Evolutionary conservation across 2,329 filamentous ascomycete genomes (phyloP).

Genomic region (Calonectria pauciramosa): DNA sequence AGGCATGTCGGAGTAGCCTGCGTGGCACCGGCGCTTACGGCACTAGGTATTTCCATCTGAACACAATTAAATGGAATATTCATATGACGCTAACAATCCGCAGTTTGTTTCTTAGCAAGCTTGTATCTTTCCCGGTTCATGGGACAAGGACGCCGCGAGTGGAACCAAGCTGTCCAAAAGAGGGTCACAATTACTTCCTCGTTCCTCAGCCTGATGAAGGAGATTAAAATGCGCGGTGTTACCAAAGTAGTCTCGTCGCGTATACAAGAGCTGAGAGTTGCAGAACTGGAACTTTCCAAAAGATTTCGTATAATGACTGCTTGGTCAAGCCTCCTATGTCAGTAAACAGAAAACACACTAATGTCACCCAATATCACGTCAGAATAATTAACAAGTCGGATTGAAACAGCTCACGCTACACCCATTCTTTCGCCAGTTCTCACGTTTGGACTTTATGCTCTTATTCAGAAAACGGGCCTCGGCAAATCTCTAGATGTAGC

Average conservation of each 20-base stretch:
- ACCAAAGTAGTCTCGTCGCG: neutral
- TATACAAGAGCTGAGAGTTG: neutral
- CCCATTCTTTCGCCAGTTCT: neutral
- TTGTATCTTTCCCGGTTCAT: neutral
- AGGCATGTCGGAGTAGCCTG: slow-evolving; percentile 53
- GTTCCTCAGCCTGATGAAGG: neutral
- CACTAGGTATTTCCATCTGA: neutral
- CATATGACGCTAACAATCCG: neutral
- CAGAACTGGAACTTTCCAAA: neutral
- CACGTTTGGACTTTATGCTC: neutral
- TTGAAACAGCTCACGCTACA: neutral
- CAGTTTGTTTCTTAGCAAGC: neutral
- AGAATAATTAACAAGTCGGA: neutral
- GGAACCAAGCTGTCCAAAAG: neutral
- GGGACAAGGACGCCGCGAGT: neutral
- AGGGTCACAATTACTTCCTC: neutral
- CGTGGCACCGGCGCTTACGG: slow-evolving; percentile 39
- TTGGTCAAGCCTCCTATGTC: neutral
- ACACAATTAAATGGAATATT: neutral
- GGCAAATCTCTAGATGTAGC: neutral
- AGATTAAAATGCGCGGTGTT: neutral
- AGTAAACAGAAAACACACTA: neutral
- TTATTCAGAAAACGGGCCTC: neutral
- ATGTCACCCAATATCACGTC: neutral
- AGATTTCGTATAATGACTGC: neutral